phyloP scores from a whole-genome alignment of 2,329 filamentous ascomycete species.

The Calcarisporium arbuscula region DNA sequence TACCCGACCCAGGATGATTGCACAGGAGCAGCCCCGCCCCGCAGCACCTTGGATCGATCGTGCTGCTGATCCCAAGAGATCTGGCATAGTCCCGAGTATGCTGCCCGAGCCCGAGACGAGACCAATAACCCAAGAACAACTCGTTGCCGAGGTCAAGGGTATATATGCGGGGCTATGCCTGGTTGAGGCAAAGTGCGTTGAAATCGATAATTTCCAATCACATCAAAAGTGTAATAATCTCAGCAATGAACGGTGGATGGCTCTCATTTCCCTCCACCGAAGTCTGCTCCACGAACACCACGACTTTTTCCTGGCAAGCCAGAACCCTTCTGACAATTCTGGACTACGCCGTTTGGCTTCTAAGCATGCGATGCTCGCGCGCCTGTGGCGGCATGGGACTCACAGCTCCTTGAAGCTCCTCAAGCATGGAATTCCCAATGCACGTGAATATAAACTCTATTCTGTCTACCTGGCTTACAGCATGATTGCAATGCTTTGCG shows the following conservation, averaged over 20 bases:
- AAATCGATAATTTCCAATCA: conserved; percentile 67
- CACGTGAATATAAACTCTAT: conserved; percentile 78
- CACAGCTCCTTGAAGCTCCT: conserved; percentile 74
- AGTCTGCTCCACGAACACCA: conserved; percentile 75
- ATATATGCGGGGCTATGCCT: conserved; percentile 78
- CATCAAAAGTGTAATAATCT: no score
- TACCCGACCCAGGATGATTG: no score
- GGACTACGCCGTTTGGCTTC: conserved; percentile 61
- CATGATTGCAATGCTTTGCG: conserved; percentile 79
- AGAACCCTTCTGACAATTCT: conserved; percentile 70
- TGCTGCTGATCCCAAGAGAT: no score
- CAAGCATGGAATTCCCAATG: conserved; percentile 64
- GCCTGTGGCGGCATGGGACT: conserved; percentile 91
- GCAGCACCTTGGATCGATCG: no score
- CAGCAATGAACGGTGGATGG: conserved; percentile 70
- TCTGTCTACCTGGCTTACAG: conserved; percentile 85
- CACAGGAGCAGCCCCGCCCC: no score
- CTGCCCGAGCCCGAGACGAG: conserved; percentile 51
- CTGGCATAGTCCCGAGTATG: no score
- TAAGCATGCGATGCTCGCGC: conserved; percentile 83
- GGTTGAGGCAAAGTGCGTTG: conserved; percentile 81
- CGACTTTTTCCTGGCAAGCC: conserved; percentile 77
- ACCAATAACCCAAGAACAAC: conserved; percentile 66
- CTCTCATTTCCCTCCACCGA: conserved; percentile 71
- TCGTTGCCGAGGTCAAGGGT: conserved; percentile 71